Conservation (phyloP, 495 filamentous ascomycete species). For the Lasiosphaeriaceae sp. region DNA sequence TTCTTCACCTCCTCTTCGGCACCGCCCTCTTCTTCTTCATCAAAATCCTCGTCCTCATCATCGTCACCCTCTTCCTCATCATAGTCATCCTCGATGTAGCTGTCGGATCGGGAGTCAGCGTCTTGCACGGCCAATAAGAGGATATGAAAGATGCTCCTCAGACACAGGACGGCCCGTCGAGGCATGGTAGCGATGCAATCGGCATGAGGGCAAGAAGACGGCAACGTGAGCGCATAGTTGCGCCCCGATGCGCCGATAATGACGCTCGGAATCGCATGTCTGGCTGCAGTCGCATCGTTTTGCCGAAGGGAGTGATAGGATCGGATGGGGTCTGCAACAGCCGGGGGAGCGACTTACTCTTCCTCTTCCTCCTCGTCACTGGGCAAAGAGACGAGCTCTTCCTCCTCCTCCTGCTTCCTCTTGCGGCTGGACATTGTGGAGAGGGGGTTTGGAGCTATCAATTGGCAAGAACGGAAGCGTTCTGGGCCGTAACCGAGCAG, state of each 20-base stretch:
- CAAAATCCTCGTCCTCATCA: constrained; percentile 31
- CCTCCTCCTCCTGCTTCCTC: constrained; percentile 49
- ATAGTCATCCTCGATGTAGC: constrained; percentile 42
- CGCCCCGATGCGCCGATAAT: constrained; percentile 23
- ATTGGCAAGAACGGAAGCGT: constrained; percentile 20
- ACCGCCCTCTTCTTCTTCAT: constrained; percentile 34
- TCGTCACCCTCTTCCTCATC: constrained; percentile 37
- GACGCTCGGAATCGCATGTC: not conserved
- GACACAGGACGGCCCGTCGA: not conserved
- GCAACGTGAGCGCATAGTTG: not conserved
- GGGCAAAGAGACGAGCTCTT: constrained; percentile 51
- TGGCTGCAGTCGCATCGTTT: constrained; percentile 20
- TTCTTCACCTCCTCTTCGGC: constrained; percentile 30
- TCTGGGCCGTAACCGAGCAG: constrained; percentile 15
- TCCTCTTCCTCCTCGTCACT: constrained; percentile 50
- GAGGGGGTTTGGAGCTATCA: constrained; percentile 15
- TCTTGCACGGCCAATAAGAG: not conserved
- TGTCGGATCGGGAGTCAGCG: constrained; percentile 13
- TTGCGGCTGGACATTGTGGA: constrained; percentile 42
- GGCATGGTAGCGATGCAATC: not conserved
- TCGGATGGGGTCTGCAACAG: constrained; percentile 10
- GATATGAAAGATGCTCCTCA: not conserved
- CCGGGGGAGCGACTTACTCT: constrained; percentile 40
- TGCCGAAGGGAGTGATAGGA: constrained; percentile 7
- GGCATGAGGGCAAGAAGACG: not conserved